phyloP scores from a whole-genome alignment of 768 basidiomycete species.

The Coprinopsis cinerea region DNA sequence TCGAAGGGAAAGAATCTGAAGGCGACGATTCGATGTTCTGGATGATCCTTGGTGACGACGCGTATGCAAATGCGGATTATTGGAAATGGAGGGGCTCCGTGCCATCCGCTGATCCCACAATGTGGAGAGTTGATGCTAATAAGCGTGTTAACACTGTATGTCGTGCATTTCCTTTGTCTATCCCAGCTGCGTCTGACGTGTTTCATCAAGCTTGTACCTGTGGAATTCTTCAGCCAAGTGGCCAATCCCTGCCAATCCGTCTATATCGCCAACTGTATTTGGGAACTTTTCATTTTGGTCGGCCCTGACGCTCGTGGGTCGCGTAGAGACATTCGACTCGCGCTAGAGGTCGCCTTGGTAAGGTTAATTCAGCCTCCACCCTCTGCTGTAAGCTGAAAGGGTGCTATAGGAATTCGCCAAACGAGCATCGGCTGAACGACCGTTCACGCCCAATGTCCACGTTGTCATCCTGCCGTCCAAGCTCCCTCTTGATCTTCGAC shows the following conservation, averaged over 20 bases:
- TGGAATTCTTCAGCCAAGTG: slow-evolving; percentile 40
- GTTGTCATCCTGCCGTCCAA: slow-evolving; percentile 68
- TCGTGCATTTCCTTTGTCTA: slow-evolving; percentile 1
- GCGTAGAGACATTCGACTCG: slow-evolving; percentile 56
- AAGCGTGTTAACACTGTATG: slow-evolving; percentile 36
- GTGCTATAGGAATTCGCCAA: slow-evolving; percentile 45
- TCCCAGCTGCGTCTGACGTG: neutral
- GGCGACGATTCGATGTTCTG: slow-evolving; percentile 72
- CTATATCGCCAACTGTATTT: slow-evolving; percentile 67
- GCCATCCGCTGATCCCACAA: slow-evolving; percentile 34
- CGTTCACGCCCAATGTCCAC: slow-evolving; percentile 72
- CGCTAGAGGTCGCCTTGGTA: slow-evolving; percentile 53
- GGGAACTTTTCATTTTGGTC: slow-evolving; percentile 77
- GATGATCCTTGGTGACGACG: slow-evolving; percentile 75
- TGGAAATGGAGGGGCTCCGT: slow-evolving; percentile 65
- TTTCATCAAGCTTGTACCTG: slow-evolving; percentile 38
- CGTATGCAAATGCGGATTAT: slow-evolving; percentile 74
- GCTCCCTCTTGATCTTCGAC: slow-evolving; percentile 63
- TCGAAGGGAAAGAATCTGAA: slow-evolving; percentile 61
- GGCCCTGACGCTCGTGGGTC: slow-evolving; percentile 58
- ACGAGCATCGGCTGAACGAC: slow-evolving; percentile 45
- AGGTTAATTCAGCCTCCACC: slow-evolving; percentile 3
- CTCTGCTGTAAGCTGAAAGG: neutral
- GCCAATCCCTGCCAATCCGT: slow-evolving; percentile 38
- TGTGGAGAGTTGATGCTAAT: slow-evolving; percentile 53